phyloP scores from a whole-genome alignment of 345 rosid genomes.

The Melaleuca alternifolia region DNA sequence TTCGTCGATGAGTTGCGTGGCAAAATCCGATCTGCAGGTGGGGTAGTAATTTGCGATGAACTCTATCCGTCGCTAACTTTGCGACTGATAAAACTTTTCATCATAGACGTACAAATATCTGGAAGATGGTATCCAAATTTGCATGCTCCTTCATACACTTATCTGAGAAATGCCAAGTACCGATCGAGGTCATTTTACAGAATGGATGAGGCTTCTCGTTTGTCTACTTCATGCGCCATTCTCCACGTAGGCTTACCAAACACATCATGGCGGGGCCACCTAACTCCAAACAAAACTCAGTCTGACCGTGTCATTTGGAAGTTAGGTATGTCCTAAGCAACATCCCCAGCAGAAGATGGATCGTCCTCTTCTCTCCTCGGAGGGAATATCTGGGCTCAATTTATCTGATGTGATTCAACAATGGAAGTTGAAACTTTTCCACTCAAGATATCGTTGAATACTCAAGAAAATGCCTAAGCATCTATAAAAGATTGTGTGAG shows the following conservation, averaged over 20 bases:
- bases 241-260: background rate
- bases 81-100: no score
- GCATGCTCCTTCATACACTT: no score
- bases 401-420: background rate
- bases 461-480: background rate
- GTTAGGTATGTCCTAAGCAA: background rate
- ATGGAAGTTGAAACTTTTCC: background rate
- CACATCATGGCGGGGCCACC: background rate
- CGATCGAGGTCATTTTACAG: no score
- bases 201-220: background rate
- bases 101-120: no score
- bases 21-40: no score
- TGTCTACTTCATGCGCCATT: background rate
- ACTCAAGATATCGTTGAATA: background rate
- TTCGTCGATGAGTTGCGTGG: no score
- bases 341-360: background rate
- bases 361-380: background rate
- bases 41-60: no score
- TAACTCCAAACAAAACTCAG: background rate
- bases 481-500: background rate
- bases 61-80: no score
- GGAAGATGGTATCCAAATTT: no score
- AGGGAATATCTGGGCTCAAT: background rate
- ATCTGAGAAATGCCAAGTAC: no score
- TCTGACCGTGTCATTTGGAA: background rate